These are phyloP conservation scores for Gastrolobium villosum DNA, from an alignment of 306 rosid genomes.

Conservation along the genomic window DNA sequence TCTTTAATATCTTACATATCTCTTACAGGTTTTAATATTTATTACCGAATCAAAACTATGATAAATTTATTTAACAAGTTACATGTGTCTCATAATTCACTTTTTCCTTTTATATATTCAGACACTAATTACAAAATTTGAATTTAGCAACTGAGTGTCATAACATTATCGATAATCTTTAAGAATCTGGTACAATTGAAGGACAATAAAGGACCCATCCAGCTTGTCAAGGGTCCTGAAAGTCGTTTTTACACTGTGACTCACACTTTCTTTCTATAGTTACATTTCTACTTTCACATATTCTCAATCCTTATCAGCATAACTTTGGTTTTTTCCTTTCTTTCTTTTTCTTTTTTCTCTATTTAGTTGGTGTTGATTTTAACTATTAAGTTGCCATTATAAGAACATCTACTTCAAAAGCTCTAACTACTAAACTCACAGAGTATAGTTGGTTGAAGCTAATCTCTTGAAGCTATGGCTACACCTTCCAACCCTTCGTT, in stretches of 20 bases:
- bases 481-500: conserved; percentile 39
- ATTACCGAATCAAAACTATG: no score
- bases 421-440: not conserved
- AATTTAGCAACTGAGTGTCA: no score
- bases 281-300: not conserved
- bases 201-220: not conserved
- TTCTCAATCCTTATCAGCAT: not conserved
- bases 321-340: not conserved
- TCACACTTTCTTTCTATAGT: not conserved
- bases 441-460: not conserved
- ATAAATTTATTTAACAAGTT: no score
- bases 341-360: not conserved
- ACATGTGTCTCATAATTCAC: no score
- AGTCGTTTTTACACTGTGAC: not conserved
- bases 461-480: conserved; percentile 45
- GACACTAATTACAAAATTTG: no score
- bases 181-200: not conserved
- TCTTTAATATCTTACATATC: no score
- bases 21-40: no score
- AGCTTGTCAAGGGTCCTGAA: not conserved
- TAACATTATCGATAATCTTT: no score
- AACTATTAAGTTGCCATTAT: not conserved
- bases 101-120: no score
- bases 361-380: not conserved
- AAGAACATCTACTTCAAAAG: not conserved